Evolutionary conservation across 441 rosid species (phyloP).

Genomic region (Capsella rubella): DNA sequence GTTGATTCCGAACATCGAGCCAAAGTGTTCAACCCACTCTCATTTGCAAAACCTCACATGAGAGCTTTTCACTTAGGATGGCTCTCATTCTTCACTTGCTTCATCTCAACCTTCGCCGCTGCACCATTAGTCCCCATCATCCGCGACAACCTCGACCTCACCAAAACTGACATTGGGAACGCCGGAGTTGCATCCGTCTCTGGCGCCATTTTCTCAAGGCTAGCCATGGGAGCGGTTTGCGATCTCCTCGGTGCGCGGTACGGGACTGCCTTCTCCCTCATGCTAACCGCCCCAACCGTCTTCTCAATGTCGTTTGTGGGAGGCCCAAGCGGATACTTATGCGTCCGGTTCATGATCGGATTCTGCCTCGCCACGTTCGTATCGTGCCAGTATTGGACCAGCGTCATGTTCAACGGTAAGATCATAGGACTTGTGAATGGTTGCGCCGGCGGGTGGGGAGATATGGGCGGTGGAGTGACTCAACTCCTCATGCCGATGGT

Average conservation of each 20-base stretch:
- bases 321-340: slow-evolving; percentile 60
- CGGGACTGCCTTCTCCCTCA: slow-evolving; percentile 73
- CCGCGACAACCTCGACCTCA: slow-evolving; percentile 71
- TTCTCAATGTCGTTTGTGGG: slow-evolving; percentile 74
- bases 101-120: slow-evolving; percentile 81
- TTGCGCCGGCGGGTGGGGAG: slow-evolving; percentile 88
- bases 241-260: slow-evolving; percentile 79
- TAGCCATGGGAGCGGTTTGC: slow-evolving; percentile 75
- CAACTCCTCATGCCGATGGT: slow-evolving; percentile 83
- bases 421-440: slow-evolving; percentile 81
- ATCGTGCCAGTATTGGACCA: slow-evolving; percentile 88
- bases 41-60: slow-evolving; percentile 83
- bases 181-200: slow-evolving; percentile 87
- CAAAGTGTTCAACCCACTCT: slow-evolving; percentile 65
- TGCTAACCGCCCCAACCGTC: slow-evolving; percentile 77
- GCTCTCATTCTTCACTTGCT: slow-evolving; percentile 82
- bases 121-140: slow-evolving; percentile 85
- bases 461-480: slow-evolving; percentile 86
- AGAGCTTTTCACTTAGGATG: slow-evolving; percentile 81
- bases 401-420: slow-evolving; percentile 83
- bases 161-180: slow-evolving; percentile 67
- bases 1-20: slow-evolving; percentile 88
- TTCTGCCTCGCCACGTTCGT: slow-evolving; percentile 84
- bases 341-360: slow-evolving; percentile 81
- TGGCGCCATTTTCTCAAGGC: slow-evolving; percentile 77